phyloP scores from a whole-genome alignment of 2,329 filamentous ascomycete genomes.

The Tympanopsis confertula region DNA sequence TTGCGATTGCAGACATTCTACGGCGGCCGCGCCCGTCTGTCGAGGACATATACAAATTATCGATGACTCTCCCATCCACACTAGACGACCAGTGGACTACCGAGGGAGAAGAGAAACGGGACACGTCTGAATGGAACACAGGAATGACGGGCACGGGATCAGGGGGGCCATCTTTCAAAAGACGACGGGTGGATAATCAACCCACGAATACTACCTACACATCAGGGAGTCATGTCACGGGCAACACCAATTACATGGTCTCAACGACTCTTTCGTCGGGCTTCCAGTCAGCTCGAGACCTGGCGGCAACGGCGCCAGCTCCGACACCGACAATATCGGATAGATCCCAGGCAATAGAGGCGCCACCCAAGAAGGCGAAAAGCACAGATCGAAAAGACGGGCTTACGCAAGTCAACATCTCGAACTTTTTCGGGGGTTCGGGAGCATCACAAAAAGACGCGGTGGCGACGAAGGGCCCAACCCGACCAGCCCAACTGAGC shows the following conservation, averaged over 20 bases:
- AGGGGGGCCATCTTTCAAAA: neutral
- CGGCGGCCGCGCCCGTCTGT: slow-evolving; percentile 23
- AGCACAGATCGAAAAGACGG: neutral
- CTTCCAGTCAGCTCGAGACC: neutral
- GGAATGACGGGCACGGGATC: neutral
- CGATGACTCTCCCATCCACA: slow-evolving; percentile 9
- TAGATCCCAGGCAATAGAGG: no score
- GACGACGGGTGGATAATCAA: neutral
- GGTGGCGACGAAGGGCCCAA: no score
- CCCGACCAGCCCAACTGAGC: no score
- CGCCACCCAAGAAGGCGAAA: no score
- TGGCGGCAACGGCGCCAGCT: neutral
- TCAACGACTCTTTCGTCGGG: neutral
- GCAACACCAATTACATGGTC: neutral
- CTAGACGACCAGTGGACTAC: neutral
- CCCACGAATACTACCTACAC: neutral
- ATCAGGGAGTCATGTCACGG: neutral
- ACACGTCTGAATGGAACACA: no score
- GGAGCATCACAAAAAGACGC: no score
- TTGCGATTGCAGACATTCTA: slow-evolving; percentile 46
- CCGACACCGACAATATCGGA: no score
- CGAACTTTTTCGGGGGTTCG: neutral
- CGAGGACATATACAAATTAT: slow-evolving; percentile 8
- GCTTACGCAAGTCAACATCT: neutral
- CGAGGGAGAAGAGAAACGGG: neutral